These are phyloP conservation scores for Kentomonas sorsogonicus DNA, from an alignment of 208 protist species.

Conservation along the genomic window DNA sequence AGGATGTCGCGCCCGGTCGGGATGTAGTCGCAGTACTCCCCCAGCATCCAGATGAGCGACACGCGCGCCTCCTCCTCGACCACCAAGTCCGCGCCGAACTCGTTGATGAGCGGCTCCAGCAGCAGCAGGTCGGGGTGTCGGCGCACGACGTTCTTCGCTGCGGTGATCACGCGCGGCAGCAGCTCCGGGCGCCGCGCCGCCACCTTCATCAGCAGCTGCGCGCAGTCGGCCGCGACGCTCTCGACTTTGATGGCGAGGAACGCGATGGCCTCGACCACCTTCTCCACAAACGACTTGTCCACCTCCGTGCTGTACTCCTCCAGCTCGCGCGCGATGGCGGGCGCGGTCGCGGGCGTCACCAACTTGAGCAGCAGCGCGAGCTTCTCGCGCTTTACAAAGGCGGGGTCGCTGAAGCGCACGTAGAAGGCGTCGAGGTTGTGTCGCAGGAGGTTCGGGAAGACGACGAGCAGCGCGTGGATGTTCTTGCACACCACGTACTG, in stretches of 20 bases:
- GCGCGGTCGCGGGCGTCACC: constrained; percentile 90
- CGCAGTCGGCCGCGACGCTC: constrained; percentile 90
- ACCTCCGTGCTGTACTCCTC: constrained; percentile 97
- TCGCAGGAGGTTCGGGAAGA: constrained; percentile 92
- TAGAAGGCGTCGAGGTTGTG: constrained; percentile 96
- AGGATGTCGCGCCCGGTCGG: constrained; percentile 95
- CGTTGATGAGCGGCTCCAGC: constrained; percentile 56
- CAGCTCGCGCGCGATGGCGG: constrained; percentile 94
- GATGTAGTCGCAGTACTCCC: constrained; percentile 96
- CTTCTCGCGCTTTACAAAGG: constrained; percentile 99
- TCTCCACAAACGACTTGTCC: constrained; percentile 97
- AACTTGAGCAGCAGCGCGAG: constrained; percentile 98
- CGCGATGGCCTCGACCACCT: constrained; percentile 95
- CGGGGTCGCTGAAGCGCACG: constrained; percentile 99
- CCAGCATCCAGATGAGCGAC: constrained; percentile 99
- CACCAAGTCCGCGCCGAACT: constrained; percentile 80
- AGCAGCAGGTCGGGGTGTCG: constrained; percentile 76
- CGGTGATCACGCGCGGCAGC: constrained; percentile 65
- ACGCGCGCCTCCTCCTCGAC: constrained; percentile 97
- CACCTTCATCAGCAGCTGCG: constrained; percentile 75
- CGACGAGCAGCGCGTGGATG: constrained; percentile 98
- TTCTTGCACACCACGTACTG: constrained; percentile 99
- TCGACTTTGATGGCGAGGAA: constrained; percentile 98
- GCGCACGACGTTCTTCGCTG: constrained; percentile 82
- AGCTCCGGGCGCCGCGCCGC: constrained; percentile 49